Evolutionary conservation across 2,329 filamentous ascomycete genomes (phyloP), one percentile per base, ranked within the genome.

Genomic region (Thielaviopsis euricoi): DNA sequence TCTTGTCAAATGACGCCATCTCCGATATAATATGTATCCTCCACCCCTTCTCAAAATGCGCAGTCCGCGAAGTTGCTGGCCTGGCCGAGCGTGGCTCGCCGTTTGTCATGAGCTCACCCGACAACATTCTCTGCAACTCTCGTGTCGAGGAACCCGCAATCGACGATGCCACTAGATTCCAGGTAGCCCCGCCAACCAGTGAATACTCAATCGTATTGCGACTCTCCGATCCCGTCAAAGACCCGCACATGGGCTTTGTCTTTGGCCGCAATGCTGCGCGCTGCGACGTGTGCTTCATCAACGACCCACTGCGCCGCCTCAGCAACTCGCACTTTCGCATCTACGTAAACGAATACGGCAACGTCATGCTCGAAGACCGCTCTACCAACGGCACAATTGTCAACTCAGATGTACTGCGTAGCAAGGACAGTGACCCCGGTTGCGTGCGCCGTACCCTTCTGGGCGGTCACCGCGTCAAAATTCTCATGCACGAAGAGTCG

Each of bases 301-400:
- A 83, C 62, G 85, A 91, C 63, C 78, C 79, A 0, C 74, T 80
- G 56, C 85, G 81, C 67, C 80, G 87, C 50, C 79, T 98, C 60
- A 97, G 91, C 74, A 96, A 97, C 67, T 78, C 86, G n/a, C 93
- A 98, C 68, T 98, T 97, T 68, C 85, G 89, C 56, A 95, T 98
- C 61, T 95, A 86, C 66, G 77, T 95, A 64, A 98, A 94, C 65
- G 75, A 82, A n/a, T 81, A 87, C 62, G 88, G 86, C 26, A 83
- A 87, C 58, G 77, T 96, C 62, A 95, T 98, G 89, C 74, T 97
- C 13, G 85, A 95, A 68, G 93, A 98, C 67, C 80, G 83, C 67
- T 97, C 93, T 0, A 96, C 89, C n/a, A 98, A 97, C 66, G 93
- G 93, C 26, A 97, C 93, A 3, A 76, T 88, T 60, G 88, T 97